phyloP scores from a whole-genome alignment of 2,329 filamentous ascomycete genomes.

The Periglandula ipomoeae region DNA sequence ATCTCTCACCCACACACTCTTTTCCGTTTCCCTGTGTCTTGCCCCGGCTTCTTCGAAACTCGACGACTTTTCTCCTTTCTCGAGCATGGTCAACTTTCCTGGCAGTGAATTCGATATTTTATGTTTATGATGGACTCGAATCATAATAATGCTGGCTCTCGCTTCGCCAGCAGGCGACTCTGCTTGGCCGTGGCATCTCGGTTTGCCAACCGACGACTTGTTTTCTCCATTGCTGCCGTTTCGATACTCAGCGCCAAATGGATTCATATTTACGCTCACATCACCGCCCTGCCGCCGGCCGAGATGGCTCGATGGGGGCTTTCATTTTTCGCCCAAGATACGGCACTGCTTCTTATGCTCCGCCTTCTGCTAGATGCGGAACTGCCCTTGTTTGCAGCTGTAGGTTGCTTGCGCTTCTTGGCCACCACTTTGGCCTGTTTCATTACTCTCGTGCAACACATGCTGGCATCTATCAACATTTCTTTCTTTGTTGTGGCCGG shows the following conservation, averaged over 20 bases:
- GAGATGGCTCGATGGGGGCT: conserved; percentile 22
- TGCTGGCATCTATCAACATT: conserved; percentile 16
- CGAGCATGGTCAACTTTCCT: conserved; percentile 1
- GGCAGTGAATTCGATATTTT: neutral
- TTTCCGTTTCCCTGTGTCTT: neutral
- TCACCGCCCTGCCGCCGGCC: conserved; percentile 19
- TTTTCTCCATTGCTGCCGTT: conserved; percentile 23
- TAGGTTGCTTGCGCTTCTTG: conserved; percentile 13
- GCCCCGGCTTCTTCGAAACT: neutral
- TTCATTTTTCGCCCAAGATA: conserved; percentile 27
- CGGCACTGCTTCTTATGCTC: conserved; percentile 21
- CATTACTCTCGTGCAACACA: conserved; percentile 14
- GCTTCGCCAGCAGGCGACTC: conserved; percentile 7
- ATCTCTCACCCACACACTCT: neutral
- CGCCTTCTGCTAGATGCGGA: conserved; percentile 20
- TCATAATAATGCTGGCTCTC: neutral
- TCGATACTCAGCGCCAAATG: conserved; percentile 22
- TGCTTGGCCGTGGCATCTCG: conserved; percentile 12
- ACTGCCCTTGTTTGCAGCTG: conserved; percentile 10
- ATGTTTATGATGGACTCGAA: conserved; percentile 2
- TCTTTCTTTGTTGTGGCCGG: conserved; percentile 23
- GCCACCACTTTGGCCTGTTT: conserved; percentile 12
- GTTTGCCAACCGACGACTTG: conserved; percentile 20
- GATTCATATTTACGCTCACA: conserved; percentile 23
- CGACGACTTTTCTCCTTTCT: neutral